Evolutionary conservation across 1,139 yeast species (phyloP), one percentile per base, ranked within the genome.

Genomic region (Martiniozyma asiatica): DNA sequence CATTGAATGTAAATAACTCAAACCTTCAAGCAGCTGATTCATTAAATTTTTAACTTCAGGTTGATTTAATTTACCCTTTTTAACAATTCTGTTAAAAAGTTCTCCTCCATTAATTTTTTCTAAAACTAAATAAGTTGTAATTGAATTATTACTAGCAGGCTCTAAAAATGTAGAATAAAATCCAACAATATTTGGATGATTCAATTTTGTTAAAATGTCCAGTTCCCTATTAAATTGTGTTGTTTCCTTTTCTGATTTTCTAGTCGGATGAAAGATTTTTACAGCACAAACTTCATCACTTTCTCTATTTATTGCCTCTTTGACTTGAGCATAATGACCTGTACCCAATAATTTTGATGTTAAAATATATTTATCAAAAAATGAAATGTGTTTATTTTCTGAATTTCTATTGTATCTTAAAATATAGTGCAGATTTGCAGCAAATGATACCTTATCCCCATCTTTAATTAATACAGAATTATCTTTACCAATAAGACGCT

Each of bases 301-400:
- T 11, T 55, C 50, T 39, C 73, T 65, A 40, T 69, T 64, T 14
- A 63, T 58, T 3, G 84, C 84, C 40, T 76, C 82, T 46, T 71
- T 74, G 2, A 79, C 92, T 13, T 73, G 70, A 1, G 89, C 89
- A 48, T 78, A 79, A 53, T 77, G 89, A 0, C 92, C 92, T 4
- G 77, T 58, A 0, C 92, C 92, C 17, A 79, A 53, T 39, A 74
- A 71, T 34, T 59, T 61, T 0, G 81, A 80, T 5, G 37, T 34
- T 18, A 76, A 42, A 1, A 70, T 58, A 45, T 75, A 79, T 37
- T 68, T 67, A 45, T 75, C 80, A 40, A 65, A 72, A 38, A 77
- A 71, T 7, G 74, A 37, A 4, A 21, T 8, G n/a, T n/a, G n/a
- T 14, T 20, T 32, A 56, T 27, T 44, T 40, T 37, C 27, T 47